A percentile compares a stretch with the other conserved stretches of the same genome.
Evolutionary conservation across 1,284 basidiomycete genomes (phyloP).

Genomic region (Anthracocystis setariae): DNA sequence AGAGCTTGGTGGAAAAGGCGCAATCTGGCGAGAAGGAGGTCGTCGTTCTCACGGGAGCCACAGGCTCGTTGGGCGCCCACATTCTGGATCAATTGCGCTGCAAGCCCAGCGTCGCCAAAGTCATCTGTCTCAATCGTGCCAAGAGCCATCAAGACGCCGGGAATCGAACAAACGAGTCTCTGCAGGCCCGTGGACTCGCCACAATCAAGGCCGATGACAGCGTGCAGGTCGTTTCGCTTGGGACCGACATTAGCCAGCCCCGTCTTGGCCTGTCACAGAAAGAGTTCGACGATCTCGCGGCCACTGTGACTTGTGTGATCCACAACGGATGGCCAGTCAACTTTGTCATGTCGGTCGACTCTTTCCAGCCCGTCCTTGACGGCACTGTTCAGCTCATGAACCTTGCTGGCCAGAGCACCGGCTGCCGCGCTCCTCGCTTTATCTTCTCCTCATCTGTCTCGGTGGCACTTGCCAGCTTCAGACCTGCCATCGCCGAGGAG

Average conservation of each 20-base stretch:
- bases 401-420: constrained; percentile 71
- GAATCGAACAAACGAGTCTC: constrained; percentile 30
- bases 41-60: constrained; percentile 50
- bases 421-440: constrained; percentile 69
- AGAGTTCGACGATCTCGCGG: constrained; percentile 18
- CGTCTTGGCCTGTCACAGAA: constrained; percentile 24
- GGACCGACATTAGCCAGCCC: constrained; percentile 21
- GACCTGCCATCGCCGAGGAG: constrained; percentile 68
- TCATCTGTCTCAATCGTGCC: constrained; percentile 42
- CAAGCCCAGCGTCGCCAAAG: constrained; percentile 16
- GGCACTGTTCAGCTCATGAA: constrained; percentile 74
- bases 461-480: constrained; percentile 65
- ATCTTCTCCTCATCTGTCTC: constrained; percentile 75
- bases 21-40: constrained; percentile 5
- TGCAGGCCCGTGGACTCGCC: constrained; percentile 20
- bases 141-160: constrained; percentile 29
- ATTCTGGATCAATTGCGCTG: constrained; percentile 40
- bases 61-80: constrained; percentile 52
- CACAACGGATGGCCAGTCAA: constrained; percentile 59
- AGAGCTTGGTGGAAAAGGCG: not conserved
- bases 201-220: not conserved
- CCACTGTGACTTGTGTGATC: constrained; percentile 33
- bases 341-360: constrained; percentile 50
- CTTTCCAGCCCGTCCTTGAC: constrained; percentile 65
- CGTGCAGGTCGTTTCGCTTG: constrained; percentile 17